Evolutionary conservation across 2,329 filamentous ascomycete species (phyloP), one percentile per base, ranked within the genome.

Genomic region (Colletotrichum musicola): DNA sequence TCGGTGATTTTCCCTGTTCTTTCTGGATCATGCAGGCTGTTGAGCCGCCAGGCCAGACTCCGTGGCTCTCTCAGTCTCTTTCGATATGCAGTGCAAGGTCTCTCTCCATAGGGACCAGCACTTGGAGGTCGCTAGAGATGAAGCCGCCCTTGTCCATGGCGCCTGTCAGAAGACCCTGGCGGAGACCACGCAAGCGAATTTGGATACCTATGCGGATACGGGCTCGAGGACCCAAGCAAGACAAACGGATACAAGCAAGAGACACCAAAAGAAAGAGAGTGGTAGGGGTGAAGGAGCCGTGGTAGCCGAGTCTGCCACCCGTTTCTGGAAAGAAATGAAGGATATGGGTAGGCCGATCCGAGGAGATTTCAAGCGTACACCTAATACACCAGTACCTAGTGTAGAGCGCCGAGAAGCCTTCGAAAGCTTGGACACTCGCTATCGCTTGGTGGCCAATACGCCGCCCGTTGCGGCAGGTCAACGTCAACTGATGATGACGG

Each of bases 401-500:
- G 12, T 20, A 61, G 40, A 16, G 30, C 30, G 30, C 30, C 30
- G 30, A 35, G 30, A 50, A 44, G 59, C 18, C 14, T 13, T 47
- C 25, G 16, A n/a, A 12, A 64, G 53, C 53, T 30, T 50, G 40
- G 50, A 22, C 54, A 30, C 18, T 20, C 54, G 46, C 25, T 20
- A 35, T 59, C 40, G 1, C 13, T 13, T 13, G 27, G 27, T 47
- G 40, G 18, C 42, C 27, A 22, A 35, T 16, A 13, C 44, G 53
- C 9, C 44, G 30, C 30, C 30, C 30, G 38, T 35, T 5, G 49
- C 61, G 62, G 35, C 54, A 65, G 35, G 65, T 50, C 49, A 44
- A 60, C 49, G 55, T 59, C 65, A 65, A 65, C 54, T 54, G 55
- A 65, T 38, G 62, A 65, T 68, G 55, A 60, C 49, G 65, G 65